A percentile compares a stretch with the other conserved stretches of the same genome.
Conservation (phyloP, 2,329 filamentous ascomycete genomes). For the Trichoderma sp. region DNA sequence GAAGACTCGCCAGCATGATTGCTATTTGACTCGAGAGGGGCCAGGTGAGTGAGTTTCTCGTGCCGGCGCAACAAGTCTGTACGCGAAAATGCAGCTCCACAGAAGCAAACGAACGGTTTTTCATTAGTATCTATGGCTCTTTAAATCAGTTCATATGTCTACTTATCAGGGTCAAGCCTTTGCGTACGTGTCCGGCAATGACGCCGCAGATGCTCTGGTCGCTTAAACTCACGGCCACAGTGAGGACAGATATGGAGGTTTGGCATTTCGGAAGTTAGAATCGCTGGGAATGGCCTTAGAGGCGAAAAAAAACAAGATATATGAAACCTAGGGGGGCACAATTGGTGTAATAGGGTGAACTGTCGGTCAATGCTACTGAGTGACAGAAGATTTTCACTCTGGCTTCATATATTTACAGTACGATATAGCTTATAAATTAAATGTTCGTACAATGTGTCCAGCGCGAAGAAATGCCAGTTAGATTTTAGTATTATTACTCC, state of each 20-base stretch:
- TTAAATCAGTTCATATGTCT: neutral
- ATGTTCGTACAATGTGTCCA: neutral
- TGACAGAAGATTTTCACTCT: neutral
- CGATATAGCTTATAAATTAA: neutral
- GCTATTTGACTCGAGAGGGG: neutral
- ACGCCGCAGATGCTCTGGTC: neutral
- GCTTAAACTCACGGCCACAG: neutral
- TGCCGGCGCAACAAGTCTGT: neutral
- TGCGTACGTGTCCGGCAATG: neutral
- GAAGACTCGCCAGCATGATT: neutral
- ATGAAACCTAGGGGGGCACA: neutral
- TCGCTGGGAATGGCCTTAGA: neutral
- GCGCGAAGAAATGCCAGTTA: neutral
- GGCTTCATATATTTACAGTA: neutral
- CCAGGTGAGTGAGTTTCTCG: neutral
- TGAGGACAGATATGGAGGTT: neutral
- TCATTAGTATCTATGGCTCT: neutral
- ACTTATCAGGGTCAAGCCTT: neutral
- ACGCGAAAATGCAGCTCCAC: neutral
- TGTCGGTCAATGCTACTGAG: neutral
- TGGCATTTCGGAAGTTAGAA: neutral
- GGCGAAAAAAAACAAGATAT: neutral
- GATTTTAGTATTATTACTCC: neutral
- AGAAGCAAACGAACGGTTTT: neutral
- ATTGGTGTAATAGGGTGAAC: neutral